Base-by-base conservation (phyloP, 768 basidiomycete species). In the Russula abietina region DNA sequence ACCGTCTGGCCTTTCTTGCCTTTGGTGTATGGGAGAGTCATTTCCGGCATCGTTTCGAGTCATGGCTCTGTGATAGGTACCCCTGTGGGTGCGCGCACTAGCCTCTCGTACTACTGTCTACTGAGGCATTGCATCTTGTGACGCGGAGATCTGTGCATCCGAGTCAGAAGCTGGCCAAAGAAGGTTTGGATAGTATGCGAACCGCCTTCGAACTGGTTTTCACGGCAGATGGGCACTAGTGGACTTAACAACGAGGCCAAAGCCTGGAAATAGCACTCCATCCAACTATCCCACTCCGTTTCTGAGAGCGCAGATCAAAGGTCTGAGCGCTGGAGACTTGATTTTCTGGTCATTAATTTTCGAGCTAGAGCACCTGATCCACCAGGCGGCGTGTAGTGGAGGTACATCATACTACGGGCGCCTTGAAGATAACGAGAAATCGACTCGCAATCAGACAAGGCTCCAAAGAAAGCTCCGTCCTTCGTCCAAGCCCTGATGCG, bases 1-100 rank as follows among this genome's bases (percentile, higher is more conserved):
- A 54, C 59, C 59, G 59, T 60, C 59, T 52, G 59, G 30, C 8
- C 16, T 11, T 52, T 12, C 16, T 11, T 52, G 32, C 30, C 22
- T 32, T 52, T 22, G 43, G 43, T 45, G 10, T 45, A 16, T 38
- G 38, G 14, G 38, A 16, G 38, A 38, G 38, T 38, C 14, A 38
- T 14, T 38, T 38, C 14, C 38, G 38, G 3, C 38, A 38, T 12
- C 10, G 38, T 16, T 33, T 38, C 38, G 49, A 17, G 11, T 41
- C 41, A 45, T 51, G n/a, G 41, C 41, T 53, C 22, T 22, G 43
- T 9, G 32, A 14, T 12, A 60, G 50, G 11, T 51, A n/a, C 9
- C 6, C 2, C 22, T 32, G 56, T n/a, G 38, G 9, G 59, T n/a
- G 7, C 48, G 33, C 3, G 36, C 9, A 43, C 2, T n/a, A 24